Conservation (phyloP, 768 basidiomycete species). For the Phlegmacium glaucopus region DNA sequence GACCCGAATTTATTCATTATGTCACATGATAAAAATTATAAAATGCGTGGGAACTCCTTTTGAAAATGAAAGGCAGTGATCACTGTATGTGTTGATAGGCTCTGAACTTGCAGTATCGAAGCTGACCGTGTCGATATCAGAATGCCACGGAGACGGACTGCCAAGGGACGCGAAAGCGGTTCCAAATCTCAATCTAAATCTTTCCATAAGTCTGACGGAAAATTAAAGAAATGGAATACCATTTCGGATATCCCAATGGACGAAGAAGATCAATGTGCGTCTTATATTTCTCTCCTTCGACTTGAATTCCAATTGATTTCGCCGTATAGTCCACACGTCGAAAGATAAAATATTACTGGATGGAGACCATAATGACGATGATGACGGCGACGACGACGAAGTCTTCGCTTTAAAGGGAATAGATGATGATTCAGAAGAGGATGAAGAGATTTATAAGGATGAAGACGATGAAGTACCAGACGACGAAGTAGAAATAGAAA, state of each 20-base stretch:
- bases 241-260: conserved; percentile 68
- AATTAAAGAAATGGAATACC: conserved; percentile 65
- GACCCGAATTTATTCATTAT: too few relatives aligned
- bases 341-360: conserved; percentile 79
- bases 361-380: conserved; percentile 47
- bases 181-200: conserved; percentile 48
- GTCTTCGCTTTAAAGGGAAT: conserved; percentile 74
- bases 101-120: too few relatives aligned
- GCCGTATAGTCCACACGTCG: conserved; percentile 62
- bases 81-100: too few relatives aligned
- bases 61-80: too few relatives aligned
- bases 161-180: conserved; percentile 29
- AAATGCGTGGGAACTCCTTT: too few relatives aligned
- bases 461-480: conserved; percentile 31
- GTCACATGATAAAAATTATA: too few relatives aligned
- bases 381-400: conserved; percentile 68
- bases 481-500: conserved; percentile 36
- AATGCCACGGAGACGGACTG: conserved; percentile 49
- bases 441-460: conserved; percentile 24
- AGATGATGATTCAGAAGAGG: conserved; percentile 45
- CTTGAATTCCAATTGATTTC: conserved; percentile 6
- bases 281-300: background rate
- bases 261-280: conserved; percentile 77
- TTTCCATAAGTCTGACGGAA: conserved; percentile 47
- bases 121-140: background rate